Evolutionary conservation across 2,329 filamentous ascomycete genomes (phyloP).

Genomic region (Ambrosiella xylebori): DNA sequence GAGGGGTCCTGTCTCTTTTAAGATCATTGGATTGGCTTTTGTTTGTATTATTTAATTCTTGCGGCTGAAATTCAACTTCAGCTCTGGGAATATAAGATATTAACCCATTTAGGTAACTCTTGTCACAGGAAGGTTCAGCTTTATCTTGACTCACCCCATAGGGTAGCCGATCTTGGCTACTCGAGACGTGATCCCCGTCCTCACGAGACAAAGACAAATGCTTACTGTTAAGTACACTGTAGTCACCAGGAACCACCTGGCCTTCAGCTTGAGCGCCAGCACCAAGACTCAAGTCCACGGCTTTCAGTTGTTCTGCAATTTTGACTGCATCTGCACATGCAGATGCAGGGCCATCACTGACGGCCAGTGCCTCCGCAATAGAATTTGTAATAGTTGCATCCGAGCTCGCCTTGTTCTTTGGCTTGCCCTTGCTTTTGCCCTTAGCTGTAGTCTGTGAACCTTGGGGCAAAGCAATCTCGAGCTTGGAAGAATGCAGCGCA

Average conservation of each 20-base stretch:
- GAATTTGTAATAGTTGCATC: neutral
- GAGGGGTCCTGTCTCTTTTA: slow-evolving; percentile 11
- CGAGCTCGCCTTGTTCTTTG: slow-evolving; percentile 14
- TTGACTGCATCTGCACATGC: neutral
- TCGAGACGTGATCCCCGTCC: neutral
- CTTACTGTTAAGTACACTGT: no score
- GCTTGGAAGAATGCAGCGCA: slow-evolving; percentile 22
- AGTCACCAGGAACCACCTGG: neutral
- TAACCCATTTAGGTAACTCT: neutral
- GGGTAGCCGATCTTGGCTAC: neutral
- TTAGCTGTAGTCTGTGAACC: slow-evolving; percentile 11
- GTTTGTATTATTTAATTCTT: neutral
- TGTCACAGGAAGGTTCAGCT: neutral
- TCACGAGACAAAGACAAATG: no score
- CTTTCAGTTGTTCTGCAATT: slow-evolving; percentile 7
- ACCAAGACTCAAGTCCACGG: slow-evolving; percentile 1
- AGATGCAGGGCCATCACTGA: neutral
- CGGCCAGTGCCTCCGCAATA: neutral
- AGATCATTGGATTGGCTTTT: slow-evolving; percentile 1
- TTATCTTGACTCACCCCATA: neutral
- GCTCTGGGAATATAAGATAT: neutral
- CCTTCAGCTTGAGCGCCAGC: slow-evolving; percentile 6
- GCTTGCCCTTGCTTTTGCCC: slow-evolving; percentile 14
- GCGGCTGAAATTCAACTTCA: neutral
- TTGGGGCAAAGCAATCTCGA: slow-evolving; percentile 17